Evolutionary conservation across 495 filamentous ascomycete species (phyloP).

Genomic region (Clohesyomyces aquaticus): DNA sequence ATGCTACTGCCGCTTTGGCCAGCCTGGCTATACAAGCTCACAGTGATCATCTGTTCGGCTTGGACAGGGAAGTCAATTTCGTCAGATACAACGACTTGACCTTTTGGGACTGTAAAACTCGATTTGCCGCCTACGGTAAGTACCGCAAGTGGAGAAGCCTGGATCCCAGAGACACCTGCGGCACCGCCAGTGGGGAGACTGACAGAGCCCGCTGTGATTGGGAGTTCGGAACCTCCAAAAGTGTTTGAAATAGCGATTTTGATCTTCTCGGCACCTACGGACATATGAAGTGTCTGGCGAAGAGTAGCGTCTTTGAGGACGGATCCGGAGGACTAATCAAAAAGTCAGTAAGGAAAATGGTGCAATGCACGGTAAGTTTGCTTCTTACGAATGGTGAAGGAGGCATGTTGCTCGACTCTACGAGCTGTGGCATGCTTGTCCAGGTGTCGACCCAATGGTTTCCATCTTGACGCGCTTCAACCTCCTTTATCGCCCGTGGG

Average conservation of each 20-base stretch:
- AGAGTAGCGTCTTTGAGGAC: conserved; percentile 61
- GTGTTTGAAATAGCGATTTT: conserved; percentile 69
- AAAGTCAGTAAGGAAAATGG: neutral
- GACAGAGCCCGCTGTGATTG: conserved; percentile 62
- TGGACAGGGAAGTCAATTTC: conserved; percentile 60
- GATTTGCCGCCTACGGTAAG: conserved; percentile 61
- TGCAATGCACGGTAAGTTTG: neutral
- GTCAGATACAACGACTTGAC: conserved; percentile 64
- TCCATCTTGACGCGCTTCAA: neutral
- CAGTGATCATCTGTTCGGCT: conserved; percentile 56
- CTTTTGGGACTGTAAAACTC: conserved; percentile 60
- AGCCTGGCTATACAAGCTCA: conserved; percentile 61
- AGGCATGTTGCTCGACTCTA: conserved; percentile 65
- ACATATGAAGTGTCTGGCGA: conserved; percentile 67
- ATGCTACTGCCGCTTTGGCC: conserved; percentile 63
- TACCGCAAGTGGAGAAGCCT: conserved; percentile 52
- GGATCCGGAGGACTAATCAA: conserved; percentile 11
- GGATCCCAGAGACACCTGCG: conserved; percentile 57
- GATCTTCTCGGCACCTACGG: conserved; percentile 57
- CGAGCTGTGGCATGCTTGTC: conserved; percentile 68
- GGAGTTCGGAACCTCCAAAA: conserved; percentile 64
- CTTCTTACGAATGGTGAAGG: conserved; percentile 61
- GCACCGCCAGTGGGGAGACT: conserved; percentile 53
- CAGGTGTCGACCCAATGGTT: conserved; percentile 67
- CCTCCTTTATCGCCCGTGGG: neutral